Evolutionary conservation across 2,329 filamentous ascomycete species (phyloP), one percentile per base, ranked within the genome.

Genomic region (Penicillium sp.): DNA sequence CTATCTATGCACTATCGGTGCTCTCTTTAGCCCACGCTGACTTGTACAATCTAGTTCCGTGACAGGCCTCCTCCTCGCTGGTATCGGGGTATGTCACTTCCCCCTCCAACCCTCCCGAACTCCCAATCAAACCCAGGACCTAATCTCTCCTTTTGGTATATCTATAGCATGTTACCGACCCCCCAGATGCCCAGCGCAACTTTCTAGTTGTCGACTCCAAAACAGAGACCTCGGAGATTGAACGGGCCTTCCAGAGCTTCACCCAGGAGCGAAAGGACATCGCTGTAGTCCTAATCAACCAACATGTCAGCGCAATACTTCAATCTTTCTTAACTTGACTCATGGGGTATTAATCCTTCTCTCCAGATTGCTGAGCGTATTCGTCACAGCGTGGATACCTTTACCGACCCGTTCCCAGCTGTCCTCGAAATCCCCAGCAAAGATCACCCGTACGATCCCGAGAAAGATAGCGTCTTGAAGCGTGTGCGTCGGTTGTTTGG

Each of bases 401-500:
- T 96, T 77, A 93, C 91, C 18, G 91, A 93, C 46, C 92, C 94
- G 4, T 99, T 99, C 77, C 94, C 94, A n/a, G 88, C 92, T 19
- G 84, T 99, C 51, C 86, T 99, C 54, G 94, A 99, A 76, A 97
- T 99, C 57, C 94, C 94, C 21, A 96, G 91, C 78, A 99, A 99
- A 82, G 94, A 99, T 74, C 94, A 99, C 74, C 94, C 94, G 2
- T 99, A 99, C 71, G 93, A 99, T 68, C 94, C 94, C 0, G 94
- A 99, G 78, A 99, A 99, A 81, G 94, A 99, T 75, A 97, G 93
- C 71, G 93, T 99, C 39, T 75, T 99, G 77, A 90, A 92, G 78
- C 84, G 94, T 63, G 94, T 99, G 61, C 80, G 85, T 72, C 85
- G 87, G 67, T 69, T 90, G 60, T 88, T 88, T 75, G 86, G 86